phyloP scores from a whole-genome alignment of 345 rosid species.

The thale cress (Arabidopsis thaliana) region DNA sequence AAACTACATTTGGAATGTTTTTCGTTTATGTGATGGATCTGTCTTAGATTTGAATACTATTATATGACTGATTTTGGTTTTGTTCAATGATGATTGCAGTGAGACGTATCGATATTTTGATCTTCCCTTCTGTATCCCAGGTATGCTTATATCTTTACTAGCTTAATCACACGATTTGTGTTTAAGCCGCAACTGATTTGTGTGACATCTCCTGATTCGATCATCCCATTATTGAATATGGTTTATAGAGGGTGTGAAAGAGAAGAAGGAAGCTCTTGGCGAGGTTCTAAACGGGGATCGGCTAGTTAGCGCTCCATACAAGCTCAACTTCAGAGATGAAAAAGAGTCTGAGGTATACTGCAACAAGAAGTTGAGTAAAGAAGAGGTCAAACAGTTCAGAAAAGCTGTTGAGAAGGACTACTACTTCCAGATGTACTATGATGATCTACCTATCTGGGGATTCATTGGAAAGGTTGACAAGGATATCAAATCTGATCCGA shows the following conservation, averaged over 20 bases:
- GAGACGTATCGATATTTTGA: constrained; percentile 88
- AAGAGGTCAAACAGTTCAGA: constrained; percentile 66
- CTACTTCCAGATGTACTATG: constrained; percentile 90
- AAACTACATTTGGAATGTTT: neutral
- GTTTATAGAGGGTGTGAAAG: constrained; percentile 56
- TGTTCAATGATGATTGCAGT: constrained; percentile 50
- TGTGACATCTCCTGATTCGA: neutral
- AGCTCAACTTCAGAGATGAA: constrained; percentile 72
- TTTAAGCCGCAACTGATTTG: neutral
- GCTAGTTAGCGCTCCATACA: constrained; percentile 84
- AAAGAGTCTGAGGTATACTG: constrained; percentile 70
- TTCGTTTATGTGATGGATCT: neutral
- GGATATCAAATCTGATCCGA: constrained; percentile 69
- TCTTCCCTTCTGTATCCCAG: constrained; percentile 83
- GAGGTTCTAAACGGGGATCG: constrained; percentile 90
- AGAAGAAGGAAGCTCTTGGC: constrained; percentile 91
- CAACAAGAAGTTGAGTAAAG: constrained; percentile 57
- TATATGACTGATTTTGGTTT: constrained; percentile 15
- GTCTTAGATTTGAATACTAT: constrained; percentile 28
- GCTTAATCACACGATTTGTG: neutral
- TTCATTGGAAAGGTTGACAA: constrained; percentile 84
- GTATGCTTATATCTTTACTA: constrained; percentile 41
- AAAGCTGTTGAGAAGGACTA: constrained; percentile 76
- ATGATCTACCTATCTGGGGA: constrained; percentile 92
- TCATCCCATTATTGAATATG: neutral